phyloP scores from a whole-genome alignment of 1,284 basidiomycete genomes.

The Trichosporon faecale region DNA sequence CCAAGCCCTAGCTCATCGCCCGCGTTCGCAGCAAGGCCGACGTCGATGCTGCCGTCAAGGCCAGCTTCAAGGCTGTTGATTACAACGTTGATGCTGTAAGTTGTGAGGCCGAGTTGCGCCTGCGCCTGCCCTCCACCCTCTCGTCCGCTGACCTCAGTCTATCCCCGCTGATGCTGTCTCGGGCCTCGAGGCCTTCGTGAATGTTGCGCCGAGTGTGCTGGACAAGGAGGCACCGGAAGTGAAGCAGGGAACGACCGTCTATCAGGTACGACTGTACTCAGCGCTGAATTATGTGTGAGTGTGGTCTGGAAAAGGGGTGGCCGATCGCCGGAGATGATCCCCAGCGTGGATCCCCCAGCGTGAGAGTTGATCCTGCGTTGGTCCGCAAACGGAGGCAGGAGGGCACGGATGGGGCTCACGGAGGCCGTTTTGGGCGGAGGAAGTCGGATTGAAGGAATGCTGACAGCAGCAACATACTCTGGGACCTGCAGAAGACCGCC shows the following conservation, averaged over 20 bases:
- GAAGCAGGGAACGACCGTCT: neutral
- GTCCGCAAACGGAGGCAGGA: too few relatives aligned
- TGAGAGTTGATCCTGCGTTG: too few relatives aligned
- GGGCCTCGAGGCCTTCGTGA: neutral
- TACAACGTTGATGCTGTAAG: neutral
- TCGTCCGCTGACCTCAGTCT: neutral
- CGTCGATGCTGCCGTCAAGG: neutral
- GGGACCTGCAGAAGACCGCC: conserved; percentile 9
- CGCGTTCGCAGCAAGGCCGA: neutral
- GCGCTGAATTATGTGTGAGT: conserved; percentile 4
- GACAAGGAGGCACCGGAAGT: neutral
- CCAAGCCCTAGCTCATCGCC: neutral
- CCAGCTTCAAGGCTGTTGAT: neutral
- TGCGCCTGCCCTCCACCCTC: too few relatives aligned
- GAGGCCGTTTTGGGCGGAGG: too few relatives aligned
- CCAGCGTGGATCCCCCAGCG: too few relatives aligned
- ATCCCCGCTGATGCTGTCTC: neutral
- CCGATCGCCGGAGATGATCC: too few relatives aligned
- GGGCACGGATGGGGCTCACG: too few relatives aligned
- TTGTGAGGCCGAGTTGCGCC: neutral
- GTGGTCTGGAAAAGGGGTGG: too few relatives aligned
- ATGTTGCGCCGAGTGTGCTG: neutral
- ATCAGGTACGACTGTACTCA: neutral
- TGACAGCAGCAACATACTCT: conserved; percentile 4
- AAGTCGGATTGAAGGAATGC: too few relatives aligned